Evolutionary conservation across 108 stramenopile genomes (phyloP).

Genomic region (Parietichytrium sp.): DNA sequence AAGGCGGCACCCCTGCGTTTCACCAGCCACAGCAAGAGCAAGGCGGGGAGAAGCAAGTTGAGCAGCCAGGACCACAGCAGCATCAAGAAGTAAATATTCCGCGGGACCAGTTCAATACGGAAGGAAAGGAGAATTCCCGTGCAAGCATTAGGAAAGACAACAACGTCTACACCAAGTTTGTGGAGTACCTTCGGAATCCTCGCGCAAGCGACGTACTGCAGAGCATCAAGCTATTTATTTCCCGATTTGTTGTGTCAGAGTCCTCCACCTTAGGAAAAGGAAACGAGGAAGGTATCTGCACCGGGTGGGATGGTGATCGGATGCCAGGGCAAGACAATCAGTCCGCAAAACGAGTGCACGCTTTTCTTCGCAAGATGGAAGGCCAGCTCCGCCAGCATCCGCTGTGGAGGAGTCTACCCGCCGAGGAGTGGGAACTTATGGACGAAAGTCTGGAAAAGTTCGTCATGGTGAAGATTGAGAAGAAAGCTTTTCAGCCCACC

Average conservation of each 20-base stretch:
- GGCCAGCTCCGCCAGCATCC: not conserved
- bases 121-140: too few species aligned
- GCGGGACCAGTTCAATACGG: too few species aligned
- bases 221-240: not conserved
- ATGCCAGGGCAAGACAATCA: not conserved
- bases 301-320: not conserved
- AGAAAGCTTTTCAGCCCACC: not conserved
- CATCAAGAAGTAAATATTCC: too few species aligned
- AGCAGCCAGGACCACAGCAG: not conserved
- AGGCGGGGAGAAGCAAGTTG: not conserved
- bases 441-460: slow-evolving; percentile 38
- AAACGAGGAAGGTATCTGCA: not conserved
- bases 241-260: not conserved
- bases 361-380: not conserved
- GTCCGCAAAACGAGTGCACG: not conserved
- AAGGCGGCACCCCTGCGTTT: not conserved
- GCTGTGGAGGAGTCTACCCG: not conserved
- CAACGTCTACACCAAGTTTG: not conserved
- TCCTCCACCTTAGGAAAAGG: not conserved
- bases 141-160: too few species aligned
- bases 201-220: not conserved
- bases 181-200: not conserved
- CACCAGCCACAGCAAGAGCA: not conserved
- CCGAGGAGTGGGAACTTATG: not conserved
- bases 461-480: not conserved